Evolutionary conservation across 441 rosid species (phyloP), one percentile per base, ranked within the genome.

Genomic region (Hura crepitans): DNA sequence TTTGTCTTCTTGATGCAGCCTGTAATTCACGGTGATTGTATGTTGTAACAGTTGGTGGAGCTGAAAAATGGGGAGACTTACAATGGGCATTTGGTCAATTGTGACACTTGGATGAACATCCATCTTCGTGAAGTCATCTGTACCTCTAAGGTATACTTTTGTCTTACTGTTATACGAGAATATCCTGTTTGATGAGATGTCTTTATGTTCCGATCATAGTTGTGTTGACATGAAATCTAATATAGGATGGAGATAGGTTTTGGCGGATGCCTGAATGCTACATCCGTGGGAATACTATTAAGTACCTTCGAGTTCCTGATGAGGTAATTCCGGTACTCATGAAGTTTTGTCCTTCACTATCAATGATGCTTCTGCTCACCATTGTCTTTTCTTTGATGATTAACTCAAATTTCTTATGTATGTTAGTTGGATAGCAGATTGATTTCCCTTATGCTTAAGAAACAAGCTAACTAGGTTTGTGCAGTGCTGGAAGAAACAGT

Each of bases 181-280:
- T 28, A 14, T 27, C 5, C 31, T 46, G 20, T 5, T 42, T 31
- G 4, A 49, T 39, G 43, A 37, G 22, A 56, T 25, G 58, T 42
- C 6, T 2, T 65, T 35, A 37, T 74, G 53, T 55, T 73, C 47
- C 12, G 30, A 42, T 50, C 42, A 5, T 43, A 4, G 33, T 15
- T 10, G 6, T 61, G 35, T 55, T 57, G 51, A 17, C 49, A 27
- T 62, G 68, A 76, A 61, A 65, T 46, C 27, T 18, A n/a, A 60
- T 81, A 75, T 77, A 92, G 97, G 97, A 95, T 66, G 99, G 99
- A 76, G 97, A 95, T 78, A 81, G 95, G 67, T 92, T 92, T 89
- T 95, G 99, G 97, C 81, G 97, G 49, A 92, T 92, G 95, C 97
- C 97, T 3, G 99, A 95, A 79, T 92, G 99, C 84, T 92, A 95